Conservation (phyloP, 164 flowering plant genomes). For the Nymphaea thermarum region DNA sequence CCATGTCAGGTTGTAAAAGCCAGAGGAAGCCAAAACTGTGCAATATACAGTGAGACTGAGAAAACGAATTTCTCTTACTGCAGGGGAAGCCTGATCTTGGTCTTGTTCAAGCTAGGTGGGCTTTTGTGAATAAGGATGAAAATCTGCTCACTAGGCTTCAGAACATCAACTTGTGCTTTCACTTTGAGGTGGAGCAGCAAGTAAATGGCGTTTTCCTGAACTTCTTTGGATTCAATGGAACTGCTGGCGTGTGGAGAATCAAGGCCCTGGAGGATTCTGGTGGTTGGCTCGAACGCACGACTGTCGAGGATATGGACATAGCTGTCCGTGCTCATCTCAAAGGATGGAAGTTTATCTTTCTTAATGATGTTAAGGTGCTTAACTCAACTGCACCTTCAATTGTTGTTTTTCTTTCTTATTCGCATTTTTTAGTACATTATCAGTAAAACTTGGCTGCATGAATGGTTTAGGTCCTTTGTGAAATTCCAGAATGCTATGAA, state of each 20-base stretch:
- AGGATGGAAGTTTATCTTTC: constrained; percentile 87
- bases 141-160: constrained; percentile 80
- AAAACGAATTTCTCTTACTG: neutral
- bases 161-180: constrained; percentile 72
- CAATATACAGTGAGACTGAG: neutral
- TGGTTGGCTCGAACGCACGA: constrained; percentile 97
- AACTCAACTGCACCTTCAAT: neutral
- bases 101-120: constrained; percentile 97
- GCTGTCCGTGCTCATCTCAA: constrained; percentile 92
- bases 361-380: constrained; percentile 90
- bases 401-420: neutral
- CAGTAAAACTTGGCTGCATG: constrained; percentile 20
- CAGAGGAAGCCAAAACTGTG: neutral
- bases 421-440: neutral
- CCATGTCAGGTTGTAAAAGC: neutral
- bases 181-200: constrained; percentile 97
- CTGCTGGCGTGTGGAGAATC: constrained; percentile 99
- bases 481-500: constrained; percentile 91
- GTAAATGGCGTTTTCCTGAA: constrained; percentile 84
- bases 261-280: constrained; percentile 93
- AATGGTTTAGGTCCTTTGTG: constrained; percentile 64
- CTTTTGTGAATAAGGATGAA: constrained; percentile 93
- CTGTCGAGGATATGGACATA: constrained; percentile 98
- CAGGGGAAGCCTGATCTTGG: constrained; percentile 85
- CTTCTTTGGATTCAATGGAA: constrained; percentile 96